A percentile compares a stretch with the other conserved stretches of the same genome.
phyloP scores from a whole-genome alignment of 2,329 filamentous ascomycete genomes.

The Diaporthe sp. region DNA sequence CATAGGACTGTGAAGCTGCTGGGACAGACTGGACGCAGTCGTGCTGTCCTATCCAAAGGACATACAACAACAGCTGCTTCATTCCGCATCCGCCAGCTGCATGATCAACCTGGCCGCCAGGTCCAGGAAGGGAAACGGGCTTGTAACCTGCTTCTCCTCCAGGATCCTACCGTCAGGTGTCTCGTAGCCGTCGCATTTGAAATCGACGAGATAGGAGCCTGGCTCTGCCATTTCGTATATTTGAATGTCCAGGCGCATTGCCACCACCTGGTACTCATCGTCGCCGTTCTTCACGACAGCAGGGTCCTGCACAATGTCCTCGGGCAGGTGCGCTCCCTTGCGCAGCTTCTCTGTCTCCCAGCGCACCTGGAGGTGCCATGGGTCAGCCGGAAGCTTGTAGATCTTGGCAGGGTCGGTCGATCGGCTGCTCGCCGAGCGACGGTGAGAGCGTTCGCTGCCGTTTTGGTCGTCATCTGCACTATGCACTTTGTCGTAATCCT shows the following conservation, averaged over 20 bases:
- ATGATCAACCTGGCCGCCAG: constrained; percentile 93
- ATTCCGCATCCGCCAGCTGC: constrained; percentile 87
- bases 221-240: constrained; percentile 89
- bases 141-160: constrained; percentile 95
- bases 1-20: background rate
- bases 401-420: constrained; percentile 68
- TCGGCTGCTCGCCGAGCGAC: constrained; percentile 47
- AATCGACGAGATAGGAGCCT: constrained; percentile 95
- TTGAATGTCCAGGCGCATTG: constrained; percentile 95
- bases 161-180: constrained; percentile 78
- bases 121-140: constrained; percentile 95
- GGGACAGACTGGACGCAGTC: background rate
- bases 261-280: constrained; percentile 76
- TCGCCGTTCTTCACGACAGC: constrained; percentile 54
- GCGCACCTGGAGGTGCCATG: constrained; percentile 93
- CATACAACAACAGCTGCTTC: constrained; percentile 39
- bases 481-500: constrained; percentile 66
- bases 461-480: constrained; percentile 56
- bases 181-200: constrained; percentile 98
- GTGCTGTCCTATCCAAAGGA: background rate
- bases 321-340: constrained; percentile 50
- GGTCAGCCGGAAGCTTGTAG: constrained; percentile 91
- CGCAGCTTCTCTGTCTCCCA: constrained; percentile 80
- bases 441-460: constrained; percentile 50
- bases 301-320: constrained; percentile 43